These are phyloP conservation scores for Cryptosporidium viatorum DNA, from an alignment of 169 alveolate genomes.

Conservation along the genomic window DNA sequence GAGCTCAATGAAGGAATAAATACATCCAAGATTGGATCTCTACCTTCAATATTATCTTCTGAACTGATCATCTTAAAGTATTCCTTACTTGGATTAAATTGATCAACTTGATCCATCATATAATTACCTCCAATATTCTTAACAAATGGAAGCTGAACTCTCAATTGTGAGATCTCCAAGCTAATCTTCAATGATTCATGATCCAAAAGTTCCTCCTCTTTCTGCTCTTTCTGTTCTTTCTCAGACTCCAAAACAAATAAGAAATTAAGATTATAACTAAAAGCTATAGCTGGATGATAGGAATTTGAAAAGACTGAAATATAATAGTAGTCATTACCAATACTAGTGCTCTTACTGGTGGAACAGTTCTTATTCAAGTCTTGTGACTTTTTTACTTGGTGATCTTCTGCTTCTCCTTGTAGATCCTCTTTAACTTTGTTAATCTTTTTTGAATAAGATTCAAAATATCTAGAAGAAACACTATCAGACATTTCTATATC, in stretches of 20 bases:
- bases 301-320: constrained; percentile 14
- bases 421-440: neutral
- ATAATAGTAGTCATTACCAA: neutral
- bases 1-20: constrained; percentile 57
- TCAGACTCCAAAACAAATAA: neutral
- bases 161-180: constrained; percentile 36
- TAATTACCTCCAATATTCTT: constrained; percentile 49
- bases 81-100: neutral
- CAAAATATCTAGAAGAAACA: constrained; percentile 50
- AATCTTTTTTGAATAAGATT: constrained; percentile 1
- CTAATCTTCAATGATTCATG: constrained; percentile 22
- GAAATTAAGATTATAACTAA: constrained; percentile 28
- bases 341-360: neutral
- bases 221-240: neutral
- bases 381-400: neutral
- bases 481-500: constrained; percentile 36
- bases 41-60: neutral
- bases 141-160: constrained; percentile 61
- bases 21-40: constrained; percentile 42
- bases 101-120: neutral
- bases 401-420: neutral
- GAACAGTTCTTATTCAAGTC: neutral
- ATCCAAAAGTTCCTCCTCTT: neutral
- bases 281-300: constrained; percentile 60
- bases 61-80: neutral